Evolutionary conservation across 2,329 filamentous ascomycete species (phyloP).

Genomic region (Aspergillus sojae): DNA sequence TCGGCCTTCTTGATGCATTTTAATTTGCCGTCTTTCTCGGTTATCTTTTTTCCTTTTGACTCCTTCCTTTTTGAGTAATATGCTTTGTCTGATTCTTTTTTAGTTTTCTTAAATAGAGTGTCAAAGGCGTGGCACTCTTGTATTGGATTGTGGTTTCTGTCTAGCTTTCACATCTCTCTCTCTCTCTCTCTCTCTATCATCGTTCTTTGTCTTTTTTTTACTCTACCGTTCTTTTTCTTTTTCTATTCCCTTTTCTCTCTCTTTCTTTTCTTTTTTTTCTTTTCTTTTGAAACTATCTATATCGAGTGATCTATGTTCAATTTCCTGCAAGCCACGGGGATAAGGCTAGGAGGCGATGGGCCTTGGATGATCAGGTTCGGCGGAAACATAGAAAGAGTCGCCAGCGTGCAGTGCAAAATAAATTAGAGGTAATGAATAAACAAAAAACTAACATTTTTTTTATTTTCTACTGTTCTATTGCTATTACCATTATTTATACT

Average conservation of each 20-base stretch:
- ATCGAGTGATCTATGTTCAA: not conserved
- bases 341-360: not conserved
- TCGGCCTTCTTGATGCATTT: constrained; percentile 3
- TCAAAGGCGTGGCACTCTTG: not conserved
- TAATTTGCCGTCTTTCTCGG: constrained; percentile 5
- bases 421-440: not conserved
- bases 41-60: constrained; percentile 1
- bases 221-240: not conserved
- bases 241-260: not conserved
- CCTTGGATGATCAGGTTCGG: not conserved
- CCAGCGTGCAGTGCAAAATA: not conserved
- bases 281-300: not conserved
- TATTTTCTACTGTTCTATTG: not conserved
- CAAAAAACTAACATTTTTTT: too few species aligned
- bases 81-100: not conserved
- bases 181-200: not conserved
- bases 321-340: not conserved
- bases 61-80: constrained; percentile 1
- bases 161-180: not conserved
- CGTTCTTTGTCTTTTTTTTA: not conserved
- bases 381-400: not conserved
- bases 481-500: not conserved
- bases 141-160: not conserved
- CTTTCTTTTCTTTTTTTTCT: not conserved
- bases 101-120: not conserved